phyloP scores from a whole-genome alignment of 2,329 filamentous ascomycete species.

The Grosmannia penicillata region DNA sequence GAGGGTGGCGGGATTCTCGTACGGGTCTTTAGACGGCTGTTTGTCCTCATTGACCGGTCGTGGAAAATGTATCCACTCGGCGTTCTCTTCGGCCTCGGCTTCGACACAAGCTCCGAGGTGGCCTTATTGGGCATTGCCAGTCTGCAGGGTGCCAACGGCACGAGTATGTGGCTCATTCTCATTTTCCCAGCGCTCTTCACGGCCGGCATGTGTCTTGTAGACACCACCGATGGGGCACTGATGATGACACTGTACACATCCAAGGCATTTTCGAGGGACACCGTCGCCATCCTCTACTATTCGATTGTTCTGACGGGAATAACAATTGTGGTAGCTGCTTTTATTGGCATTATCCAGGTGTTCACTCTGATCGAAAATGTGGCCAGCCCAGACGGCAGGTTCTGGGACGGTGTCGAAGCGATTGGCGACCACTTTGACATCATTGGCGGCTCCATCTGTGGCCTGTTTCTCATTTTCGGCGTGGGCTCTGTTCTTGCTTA shows the following conservation, averaged over 20 bases:
- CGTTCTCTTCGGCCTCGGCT: constrained; percentile 78
- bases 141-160: constrained; percentile 73
- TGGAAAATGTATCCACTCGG: constrained; percentile 97
- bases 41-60: constrained; percentile 56
- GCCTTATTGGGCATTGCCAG: constrained; percentile 82
- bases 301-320: constrained; percentile 74
- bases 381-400: constrained; percentile 55
- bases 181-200: constrained; percentile 88
- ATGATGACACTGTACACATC: constrained; percentile 93
- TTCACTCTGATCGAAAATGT: constrained; percentile 67
- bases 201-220: constrained; percentile 86
- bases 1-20: constrained; percentile 67
- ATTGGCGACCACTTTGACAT: constrained; percentile 73
- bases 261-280: constrained; percentile 61
- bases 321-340: constrained; percentile 68
- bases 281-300: constrained; percentile 87
- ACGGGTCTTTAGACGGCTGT: constrained; percentile 56
- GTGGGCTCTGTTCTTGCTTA: constrained; percentile 60
- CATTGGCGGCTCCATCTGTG: constrained; percentile 76
- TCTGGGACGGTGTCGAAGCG: constrained; percentile 76
- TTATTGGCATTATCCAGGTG: constrained; percentile 77
- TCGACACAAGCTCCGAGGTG: constrained; percentile 91
- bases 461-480: constrained; percentile 66
- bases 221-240: constrained; percentile 81
- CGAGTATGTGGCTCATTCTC: constrained; percentile 84